phyloP scores from a whole-genome alignment of 2,329 filamentous ascomycete genomes.

The Trichophaea hybrida region DNA sequence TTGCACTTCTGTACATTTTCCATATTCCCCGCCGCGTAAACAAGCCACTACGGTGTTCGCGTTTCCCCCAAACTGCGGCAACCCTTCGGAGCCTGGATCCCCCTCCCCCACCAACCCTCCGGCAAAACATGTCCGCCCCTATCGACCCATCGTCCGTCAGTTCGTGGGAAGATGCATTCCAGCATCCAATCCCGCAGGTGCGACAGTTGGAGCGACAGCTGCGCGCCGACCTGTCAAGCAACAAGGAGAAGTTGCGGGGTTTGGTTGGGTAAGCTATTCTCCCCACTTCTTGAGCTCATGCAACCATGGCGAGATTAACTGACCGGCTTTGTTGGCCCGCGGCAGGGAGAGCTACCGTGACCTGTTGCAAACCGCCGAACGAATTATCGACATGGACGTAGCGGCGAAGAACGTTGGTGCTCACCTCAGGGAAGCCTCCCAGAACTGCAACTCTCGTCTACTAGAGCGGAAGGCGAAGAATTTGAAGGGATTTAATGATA shows the following conservation, averaged over 20 bases:
- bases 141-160: conserved; percentile 43
- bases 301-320: background rate
- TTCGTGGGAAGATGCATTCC: conserved; percentile 54
- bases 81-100: no score
- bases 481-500: conserved; percentile 25
- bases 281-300: background rate
- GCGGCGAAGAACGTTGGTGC: conserved; percentile 45
- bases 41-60: background rate
- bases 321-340: background rate
- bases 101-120: background rate
- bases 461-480: conserved; percentile 41
- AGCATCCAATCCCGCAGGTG: conserved; percentile 48
- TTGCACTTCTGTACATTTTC: background rate
- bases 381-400: conserved; percentile 50
- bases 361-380: conserved; percentile 50
- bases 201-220: conserved; percentile 50
- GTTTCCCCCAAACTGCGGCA: background rate
- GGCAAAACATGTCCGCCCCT: conserved; percentile 31
- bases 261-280: conserved; percentile 44
- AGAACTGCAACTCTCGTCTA: conserved; percentile 44
- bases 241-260: conserved; percentile 50
- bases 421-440: conserved; percentile 42
- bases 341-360: conserved; percentile 48
- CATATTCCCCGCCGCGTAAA: background rate
- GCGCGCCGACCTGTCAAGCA: conserved; percentile 46